These are phyloP conservation scores for Scleroderma bovista DNA, from an alignment of 768 basidiomycete genomes.

Conservation along the genomic window DNA sequence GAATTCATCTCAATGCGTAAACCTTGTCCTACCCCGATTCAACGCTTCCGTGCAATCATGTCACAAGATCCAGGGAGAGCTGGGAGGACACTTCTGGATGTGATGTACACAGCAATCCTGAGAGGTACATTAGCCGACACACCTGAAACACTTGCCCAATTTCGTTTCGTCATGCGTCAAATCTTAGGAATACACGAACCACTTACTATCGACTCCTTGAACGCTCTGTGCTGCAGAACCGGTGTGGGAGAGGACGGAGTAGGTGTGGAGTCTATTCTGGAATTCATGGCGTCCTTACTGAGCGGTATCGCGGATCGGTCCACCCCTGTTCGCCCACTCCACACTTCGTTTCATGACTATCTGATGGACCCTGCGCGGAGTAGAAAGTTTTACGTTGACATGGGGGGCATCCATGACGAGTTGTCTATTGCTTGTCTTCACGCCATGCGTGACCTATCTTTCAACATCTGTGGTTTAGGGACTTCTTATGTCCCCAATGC, in stretches of 20 bases:
- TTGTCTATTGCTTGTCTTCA: conserved; percentile 19
- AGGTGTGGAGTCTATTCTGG: neutral
- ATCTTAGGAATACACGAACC: neutral
- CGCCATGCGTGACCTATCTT: conserved; percentile 20
- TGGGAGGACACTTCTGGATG: neutral
- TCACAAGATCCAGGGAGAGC: neutral
- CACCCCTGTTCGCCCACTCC: conserved; percentile 14
- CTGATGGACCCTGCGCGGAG: conserved; percentile 9
- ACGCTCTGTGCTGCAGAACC: neutral
- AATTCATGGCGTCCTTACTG: conserved; percentile 4
- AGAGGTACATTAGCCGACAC: neutral
- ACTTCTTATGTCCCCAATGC: conserved; percentile 28
- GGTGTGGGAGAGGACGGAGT: neutral
- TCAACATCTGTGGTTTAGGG: conserved; percentile 36
- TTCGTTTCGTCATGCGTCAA: conserved; percentile 1
- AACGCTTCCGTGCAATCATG: neutral
- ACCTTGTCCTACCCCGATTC: neutral
- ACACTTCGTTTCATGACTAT: conserved; percentile 26
- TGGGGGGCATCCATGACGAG: conserved; percentile 7
- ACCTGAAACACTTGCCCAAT: neutral
- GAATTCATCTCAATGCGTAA: neutral
- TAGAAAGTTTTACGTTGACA: conserved; percentile 3
- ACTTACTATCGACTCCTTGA: neutral
- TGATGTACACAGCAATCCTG: neutral
- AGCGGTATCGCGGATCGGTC: neutral